These are phyloP conservation scores for Verticillium isaacii DNA, from an alignment of 2,329 filamentous ascomycete genomes.

Conservation along the genomic window DNA sequence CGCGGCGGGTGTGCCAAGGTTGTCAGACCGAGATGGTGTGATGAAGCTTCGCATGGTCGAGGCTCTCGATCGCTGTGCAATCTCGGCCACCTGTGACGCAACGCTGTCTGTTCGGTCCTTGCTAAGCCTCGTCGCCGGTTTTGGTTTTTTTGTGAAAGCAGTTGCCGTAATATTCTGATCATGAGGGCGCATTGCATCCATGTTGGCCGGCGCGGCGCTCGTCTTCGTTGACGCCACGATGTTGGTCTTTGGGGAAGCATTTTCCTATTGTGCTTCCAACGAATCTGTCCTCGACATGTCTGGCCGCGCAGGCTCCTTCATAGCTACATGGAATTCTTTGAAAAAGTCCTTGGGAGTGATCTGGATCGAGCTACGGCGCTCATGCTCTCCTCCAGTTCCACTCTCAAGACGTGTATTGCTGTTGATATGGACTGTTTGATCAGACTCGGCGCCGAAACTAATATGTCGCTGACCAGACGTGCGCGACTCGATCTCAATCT, in stretches of 20 bases:
- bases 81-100: slow-evolving; percentile 4
- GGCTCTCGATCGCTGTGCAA: slow-evolving; percentile 5
- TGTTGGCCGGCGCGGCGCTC: neutral
- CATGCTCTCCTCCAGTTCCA: slow-evolving; percentile 7
- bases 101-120: slow-evolving; percentile 1
- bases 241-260: neutral
- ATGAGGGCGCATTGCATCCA: neutral
- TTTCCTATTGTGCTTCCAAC: neutral
- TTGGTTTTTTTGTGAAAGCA: too few relatives aligned
- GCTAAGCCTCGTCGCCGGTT: too few relatives aligned
- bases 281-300: neutral
- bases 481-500: neutral
- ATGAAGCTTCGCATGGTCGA: neutral
- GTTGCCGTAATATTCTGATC: neutral
- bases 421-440: neutral
- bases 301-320: neutral
- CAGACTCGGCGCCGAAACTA: neutral
- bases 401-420: slow-evolving; percentile 9
- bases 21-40: slow-evolving; percentile 2
- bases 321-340: neutral
- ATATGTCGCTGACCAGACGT: neutral
- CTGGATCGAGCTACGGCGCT: slow-evolving; percentile 3
- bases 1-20: neutral
- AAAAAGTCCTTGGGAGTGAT: slow-evolving; percentile 7
- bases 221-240: neutral